phyloP scores from a whole-genome alignment of 129 eudicot genomes.

The Lactuca saligna region DNA sequence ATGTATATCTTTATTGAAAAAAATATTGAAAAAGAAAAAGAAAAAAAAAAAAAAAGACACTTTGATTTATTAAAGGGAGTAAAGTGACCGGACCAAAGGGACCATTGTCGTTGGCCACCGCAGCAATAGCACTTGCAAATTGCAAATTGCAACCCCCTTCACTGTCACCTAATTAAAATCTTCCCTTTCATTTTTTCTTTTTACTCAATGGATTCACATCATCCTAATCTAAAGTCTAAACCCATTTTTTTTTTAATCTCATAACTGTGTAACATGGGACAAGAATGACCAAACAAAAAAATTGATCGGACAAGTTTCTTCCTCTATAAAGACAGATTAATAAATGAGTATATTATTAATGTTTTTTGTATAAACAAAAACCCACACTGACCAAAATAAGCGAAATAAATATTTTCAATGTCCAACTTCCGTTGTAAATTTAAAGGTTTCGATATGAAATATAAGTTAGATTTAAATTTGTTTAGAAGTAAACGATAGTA shows the following conservation, averaged over 20 bases:
- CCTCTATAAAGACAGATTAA: not conserved
- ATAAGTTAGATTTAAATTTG: too few species aligned
- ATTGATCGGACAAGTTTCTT: not conserved
- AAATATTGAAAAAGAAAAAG: too few species aligned
- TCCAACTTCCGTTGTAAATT: too few species aligned
- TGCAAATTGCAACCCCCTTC: not conserved
- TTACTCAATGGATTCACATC: not conserved
- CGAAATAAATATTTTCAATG: too few species aligned
- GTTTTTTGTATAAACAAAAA: too few species aligned
- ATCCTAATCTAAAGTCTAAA: not conserved
- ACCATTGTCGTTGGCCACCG: slow-evolving; percentile 20
- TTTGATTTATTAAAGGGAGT: not conserved
- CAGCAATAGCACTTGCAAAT: slow-evolving; percentile 8
- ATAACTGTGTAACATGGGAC: not conserved
- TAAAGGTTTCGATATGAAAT: too few species aligned
- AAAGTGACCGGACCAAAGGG: not conserved
- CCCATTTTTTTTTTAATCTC: not conserved
- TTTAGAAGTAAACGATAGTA: too few species aligned
- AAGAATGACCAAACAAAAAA: not conserved
- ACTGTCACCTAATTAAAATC: not conserved
- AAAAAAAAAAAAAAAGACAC: not conserved
- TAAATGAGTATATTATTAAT: too few species aligned
- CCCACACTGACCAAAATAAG: too few species aligned
- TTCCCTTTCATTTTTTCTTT: not conserved
- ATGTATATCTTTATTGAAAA: too few species aligned